Conservation (phyloP, 768 basidiomycete species). For the Leucocoprinus leucothites region DNA sequence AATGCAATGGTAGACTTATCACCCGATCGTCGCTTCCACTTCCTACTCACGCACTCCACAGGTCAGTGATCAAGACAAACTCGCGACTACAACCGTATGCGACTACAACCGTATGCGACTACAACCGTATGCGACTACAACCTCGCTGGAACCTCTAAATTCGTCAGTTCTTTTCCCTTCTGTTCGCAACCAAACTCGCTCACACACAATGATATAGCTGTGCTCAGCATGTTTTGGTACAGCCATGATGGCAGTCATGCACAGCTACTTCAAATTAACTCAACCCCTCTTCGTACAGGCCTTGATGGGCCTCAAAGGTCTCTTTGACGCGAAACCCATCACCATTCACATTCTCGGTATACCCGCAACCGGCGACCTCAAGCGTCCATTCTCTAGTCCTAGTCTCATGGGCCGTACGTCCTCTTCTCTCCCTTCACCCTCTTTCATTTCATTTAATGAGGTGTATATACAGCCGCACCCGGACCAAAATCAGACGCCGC, state of each 20-base stretch:
- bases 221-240: conserved; percentile 69
- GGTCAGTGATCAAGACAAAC: conserved; percentile 65
- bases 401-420: conserved; percentile 15
- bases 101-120: too few relatives aligned
- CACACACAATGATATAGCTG: conserved; percentile 39
- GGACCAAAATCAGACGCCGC: conserved; percentile 87
- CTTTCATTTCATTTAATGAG: background rate
- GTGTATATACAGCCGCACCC: conserved; percentile 33
- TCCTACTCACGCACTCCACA: conserved; percentile 19
- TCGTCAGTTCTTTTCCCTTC: conserved; percentile 42
- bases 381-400: conserved; percentile 11
- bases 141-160: conserved; percentile 81
- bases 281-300: conserved; percentile 95
- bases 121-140: conserved; percentile 95
- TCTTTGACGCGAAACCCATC: conserved; percentile 85
- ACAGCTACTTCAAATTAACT: conserved; percentile 92
- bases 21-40: background rate
- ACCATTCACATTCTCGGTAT: conserved; percentile 80
- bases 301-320: conserved; percentile 87
- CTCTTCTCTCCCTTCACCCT: too few relatives aligned
- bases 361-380: conserved; percentile 79
- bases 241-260: conserved; percentile 90
- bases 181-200: background rate
- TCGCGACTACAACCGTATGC: too few relatives aligned
- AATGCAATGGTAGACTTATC: conserved; percentile 65